Evolutionary conservation across 202 grass and related monocot species (phyloP).

Genomic region (Zoysia matrella): DNA sequence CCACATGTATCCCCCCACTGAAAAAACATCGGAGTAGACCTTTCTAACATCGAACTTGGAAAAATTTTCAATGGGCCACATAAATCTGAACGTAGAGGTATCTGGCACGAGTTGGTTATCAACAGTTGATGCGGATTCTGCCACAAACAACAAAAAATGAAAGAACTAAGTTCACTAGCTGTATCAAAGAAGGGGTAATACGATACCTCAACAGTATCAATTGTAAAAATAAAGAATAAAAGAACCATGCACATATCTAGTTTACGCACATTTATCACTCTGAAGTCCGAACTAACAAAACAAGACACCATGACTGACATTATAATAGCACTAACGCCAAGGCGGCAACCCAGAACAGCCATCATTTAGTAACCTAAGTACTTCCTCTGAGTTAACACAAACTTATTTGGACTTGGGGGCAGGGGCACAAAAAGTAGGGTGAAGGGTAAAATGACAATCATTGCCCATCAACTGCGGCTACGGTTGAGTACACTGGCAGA

Average conservation of each 20-base stretch:
- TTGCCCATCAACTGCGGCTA: not conserved
- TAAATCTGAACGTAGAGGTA: constrained; percentile 64
- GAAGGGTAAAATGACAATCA: not conserved
- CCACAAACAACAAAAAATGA: constrained; percentile 29
- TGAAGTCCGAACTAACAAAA: not conserved
- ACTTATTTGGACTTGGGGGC: not conserved
- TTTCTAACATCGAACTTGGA: constrained; percentile 46
- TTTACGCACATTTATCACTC: constrained; percentile 1
- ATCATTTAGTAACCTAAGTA: not conserved
- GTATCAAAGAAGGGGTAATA: not conserved
- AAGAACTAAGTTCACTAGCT: not conserved
- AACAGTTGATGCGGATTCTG: constrained; percentile 38
- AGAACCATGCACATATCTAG: not conserved
- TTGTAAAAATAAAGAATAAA: not conserved
- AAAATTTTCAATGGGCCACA: constrained; percentile 62
- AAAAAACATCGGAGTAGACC: constrained; percentile 55
- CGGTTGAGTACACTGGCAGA: too few species aligned
- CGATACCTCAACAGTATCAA: not conserved
- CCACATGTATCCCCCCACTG: constrained; percentile 65
- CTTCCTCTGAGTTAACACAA: not conserved
- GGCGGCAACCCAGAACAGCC: not conserved
- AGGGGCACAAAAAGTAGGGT: not conserved
- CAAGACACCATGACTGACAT: constrained; percentile 5
- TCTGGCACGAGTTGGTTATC: constrained; percentile 56
- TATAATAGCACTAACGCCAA: constrained; percentile 10